phyloP scores from a whole-genome alignment of 73 alveolate genomes.

The Durusdinium trenchii region DNA sequence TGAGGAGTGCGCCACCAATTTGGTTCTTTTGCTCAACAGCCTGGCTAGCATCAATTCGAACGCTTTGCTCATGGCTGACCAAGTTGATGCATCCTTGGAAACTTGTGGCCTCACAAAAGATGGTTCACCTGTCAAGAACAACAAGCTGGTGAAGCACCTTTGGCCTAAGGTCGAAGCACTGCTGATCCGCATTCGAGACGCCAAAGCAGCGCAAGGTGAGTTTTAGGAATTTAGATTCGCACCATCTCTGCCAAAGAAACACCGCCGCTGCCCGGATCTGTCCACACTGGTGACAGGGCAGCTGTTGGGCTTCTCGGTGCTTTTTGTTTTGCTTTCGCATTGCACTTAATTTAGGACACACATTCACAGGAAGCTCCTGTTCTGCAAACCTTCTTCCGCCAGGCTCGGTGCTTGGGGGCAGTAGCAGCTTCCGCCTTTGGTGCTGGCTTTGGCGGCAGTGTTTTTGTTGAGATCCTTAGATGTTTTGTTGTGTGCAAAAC shows the following conservation, averaged over 20 bases:
- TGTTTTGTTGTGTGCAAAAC: not conserved
- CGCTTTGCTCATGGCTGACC: slow-evolving; percentile 21
- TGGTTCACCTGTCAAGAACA: slow-evolving; percentile 69
- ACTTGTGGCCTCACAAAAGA: slow-evolving; percentile 70
- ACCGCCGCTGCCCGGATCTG: too few relatives aligned
- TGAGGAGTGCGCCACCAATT: slow-evolving; percentile 79
- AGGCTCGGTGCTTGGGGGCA: slow-evolving; percentile 91
- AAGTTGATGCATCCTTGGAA: slow-evolving; percentile 65
- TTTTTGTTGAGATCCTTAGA: not conserved
- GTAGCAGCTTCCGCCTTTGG: slow-evolving; percentile 74
- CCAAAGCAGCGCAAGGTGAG: slow-evolving; percentile 66
- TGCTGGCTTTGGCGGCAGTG: slow-evolving; percentile 93
- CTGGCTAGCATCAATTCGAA: slow-evolving; percentile 68
- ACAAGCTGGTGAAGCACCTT: slow-evolving; percentile 68
- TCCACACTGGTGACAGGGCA: too few relatives aligned
- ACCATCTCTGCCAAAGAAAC: too few relatives aligned
- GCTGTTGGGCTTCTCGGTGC: too few relatives aligned
- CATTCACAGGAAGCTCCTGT: too few relatives aligned
- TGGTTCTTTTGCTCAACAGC: slow-evolving; percentile 60
- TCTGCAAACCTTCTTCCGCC: not conserved
- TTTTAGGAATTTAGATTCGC: too few relatives aligned
- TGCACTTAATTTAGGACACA: too few relatives aligned
- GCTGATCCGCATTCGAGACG: slow-evolving; percentile 75
- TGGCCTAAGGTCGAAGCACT: slow-evolving; percentile 90
- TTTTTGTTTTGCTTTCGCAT: too few relatives aligned